These are phyloP conservation scores for Xerocomellus intermedius DNA, from an alignment of 768 basidiomycete genomes.

Conservation along the genomic window DNA sequence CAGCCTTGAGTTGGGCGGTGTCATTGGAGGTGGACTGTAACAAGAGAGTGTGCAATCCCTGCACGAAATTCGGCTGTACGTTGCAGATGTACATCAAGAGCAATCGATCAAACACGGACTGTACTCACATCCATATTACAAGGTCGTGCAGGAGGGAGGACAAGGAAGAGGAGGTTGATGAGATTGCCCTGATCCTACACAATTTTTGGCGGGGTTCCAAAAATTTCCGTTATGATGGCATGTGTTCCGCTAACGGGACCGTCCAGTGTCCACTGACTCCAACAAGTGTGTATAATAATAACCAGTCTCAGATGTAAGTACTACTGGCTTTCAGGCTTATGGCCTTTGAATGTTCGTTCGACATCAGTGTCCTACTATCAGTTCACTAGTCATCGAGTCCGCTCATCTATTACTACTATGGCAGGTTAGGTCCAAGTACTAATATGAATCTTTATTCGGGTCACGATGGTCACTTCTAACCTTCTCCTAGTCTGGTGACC, in stretches of 20 bases:
- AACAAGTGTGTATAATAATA: no score
- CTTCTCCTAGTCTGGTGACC: no score
- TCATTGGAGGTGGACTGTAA: slow-evolving; percentile 80
- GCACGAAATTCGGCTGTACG: slow-evolving; percentile 65
- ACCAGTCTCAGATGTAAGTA: no score
- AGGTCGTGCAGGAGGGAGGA: slow-evolving; percentile 27
- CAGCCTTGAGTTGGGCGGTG: slow-evolving; percentile 85
- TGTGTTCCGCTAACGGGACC: not conserved
- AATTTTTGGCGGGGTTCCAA: slow-evolving; percentile 62
- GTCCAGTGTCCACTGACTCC: no score
- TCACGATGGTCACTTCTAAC: no score
- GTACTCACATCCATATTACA: slow-evolving; percentile 31
- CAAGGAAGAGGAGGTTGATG: slow-evolving; percentile 28
- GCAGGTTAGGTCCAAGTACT: no score
- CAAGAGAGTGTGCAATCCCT: slow-evolving; percentile 82
- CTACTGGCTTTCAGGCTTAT: no score
- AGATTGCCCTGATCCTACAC: slow-evolving; percentile 24
- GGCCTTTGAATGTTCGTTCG: no score
- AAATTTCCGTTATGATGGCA: slow-evolving; percentile 22
- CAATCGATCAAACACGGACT: not conserved
- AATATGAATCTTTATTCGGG: no score
- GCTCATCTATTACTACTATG: no score
- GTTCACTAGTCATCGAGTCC: no score
- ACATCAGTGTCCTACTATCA: no score
- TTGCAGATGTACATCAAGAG: slow-evolving; percentile 2